Percentiles rank a stretch among this genome's conserved stretches.
Evolutionary conservation across 2,329 filamentous ascomycete species (phyloP).

Genomic region (Biscogniauxia mediterranea): DNA sequence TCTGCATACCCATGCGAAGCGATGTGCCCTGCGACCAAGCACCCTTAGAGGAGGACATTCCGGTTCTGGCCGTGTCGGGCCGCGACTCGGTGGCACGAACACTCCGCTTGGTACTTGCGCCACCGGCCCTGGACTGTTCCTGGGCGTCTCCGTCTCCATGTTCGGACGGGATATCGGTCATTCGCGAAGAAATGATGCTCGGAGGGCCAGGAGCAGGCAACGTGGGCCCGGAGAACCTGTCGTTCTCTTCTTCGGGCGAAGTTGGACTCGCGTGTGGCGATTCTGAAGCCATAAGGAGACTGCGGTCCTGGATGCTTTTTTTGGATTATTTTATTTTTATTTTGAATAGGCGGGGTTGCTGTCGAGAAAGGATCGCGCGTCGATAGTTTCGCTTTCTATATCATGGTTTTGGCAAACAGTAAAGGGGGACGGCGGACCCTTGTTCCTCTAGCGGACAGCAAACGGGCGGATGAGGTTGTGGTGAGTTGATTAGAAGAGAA

Average conservation of each 20-base stretch:
- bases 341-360: not conserved
- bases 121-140: slow-evolving; percentile 29
- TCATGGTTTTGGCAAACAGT: not conserved
- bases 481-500: not conserved
- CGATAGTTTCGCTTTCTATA: not conserved
- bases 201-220: slow-evolving; percentile 49
- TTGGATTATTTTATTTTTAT: too few relatives aligned
- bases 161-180: slow-evolving; percentile 64
- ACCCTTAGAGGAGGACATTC: slow-evolving; percentile 47
- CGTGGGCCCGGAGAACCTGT: slow-evolving; percentile 39
- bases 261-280: slow-evolving; percentile 34
- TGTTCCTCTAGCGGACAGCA: not conserved
- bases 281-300: slow-evolving; percentile 39
- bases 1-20: slow-evolving; percentile 51
- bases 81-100: slow-evolving; percentile 48
- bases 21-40: slow-evolving; percentile 55
- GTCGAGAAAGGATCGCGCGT: not conserved
- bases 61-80: slow-evolving; percentile 54
- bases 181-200: slow-evolving; percentile 69
- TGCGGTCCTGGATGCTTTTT: not conserved
- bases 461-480: not conserved
- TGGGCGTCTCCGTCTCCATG: slow-evolving; percentile 44
- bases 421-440: not conserved
- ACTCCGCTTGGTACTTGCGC: slow-evolving; percentile 31
- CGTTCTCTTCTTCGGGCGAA: slow-evolving; percentile 37